A percentile compares a stretch with the other conserved stretches of the same genome.
Conservation (phyloP, 2,329 filamentous ascomycete genomes). For the Parasarocladium wereldwijsianum region DNA sequence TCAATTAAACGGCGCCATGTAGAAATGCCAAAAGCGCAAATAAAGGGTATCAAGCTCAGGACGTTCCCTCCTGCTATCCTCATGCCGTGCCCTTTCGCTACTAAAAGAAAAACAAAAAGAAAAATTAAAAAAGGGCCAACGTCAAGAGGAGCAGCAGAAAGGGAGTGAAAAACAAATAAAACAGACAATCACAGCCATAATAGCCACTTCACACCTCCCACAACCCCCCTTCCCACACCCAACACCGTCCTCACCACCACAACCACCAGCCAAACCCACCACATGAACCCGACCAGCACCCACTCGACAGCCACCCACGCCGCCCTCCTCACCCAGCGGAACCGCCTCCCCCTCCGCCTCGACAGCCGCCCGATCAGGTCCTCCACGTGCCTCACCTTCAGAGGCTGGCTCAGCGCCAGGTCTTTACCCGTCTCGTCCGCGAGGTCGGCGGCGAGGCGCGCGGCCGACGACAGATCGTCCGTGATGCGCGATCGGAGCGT, state of each 20-base stretch:
- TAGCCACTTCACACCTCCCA: conserved; percentile 59
- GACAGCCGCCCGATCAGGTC: conserved; percentile 69
- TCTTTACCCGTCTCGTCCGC: conserved; percentile 68
- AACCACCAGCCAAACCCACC: conserved; percentile 86
- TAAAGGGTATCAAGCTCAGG: too few relatives aligned
- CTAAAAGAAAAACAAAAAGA: conserved; percentile 7
- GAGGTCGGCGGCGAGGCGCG: conserved; percentile 57
- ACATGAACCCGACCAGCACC: conserved; percentile 77
- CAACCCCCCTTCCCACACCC: conserved; percentile 44
- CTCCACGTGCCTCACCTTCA: conserved; percentile 66
- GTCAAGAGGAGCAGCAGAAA: conserved; percentile 5
- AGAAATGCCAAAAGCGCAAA: too few relatives aligned
- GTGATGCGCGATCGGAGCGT: conserved; percentile 29
- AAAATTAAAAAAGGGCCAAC: conserved; percentile 4
- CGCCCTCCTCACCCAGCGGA: conserved; percentile 60
- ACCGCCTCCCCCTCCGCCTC: conserved; percentile 47
- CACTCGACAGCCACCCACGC: conserved; percentile 80
- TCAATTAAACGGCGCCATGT: too few relatives aligned
- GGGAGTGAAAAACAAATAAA: conserved; percentile 6
- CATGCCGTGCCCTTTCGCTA: too few relatives aligned
- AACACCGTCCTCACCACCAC: conserved; percentile 55
- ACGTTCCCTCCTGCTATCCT: too few relatives aligned
- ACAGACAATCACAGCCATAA: conserved; percentile 50
- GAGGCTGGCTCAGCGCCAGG: conserved; percentile 59
- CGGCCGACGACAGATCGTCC: conserved; percentile 41